Evolutionary conservation across 202 grass and related monocot genomes (phyloP), one percentile per base, ranked within the genome.

Genomic region (Alloteropsis angusta): DNA sequence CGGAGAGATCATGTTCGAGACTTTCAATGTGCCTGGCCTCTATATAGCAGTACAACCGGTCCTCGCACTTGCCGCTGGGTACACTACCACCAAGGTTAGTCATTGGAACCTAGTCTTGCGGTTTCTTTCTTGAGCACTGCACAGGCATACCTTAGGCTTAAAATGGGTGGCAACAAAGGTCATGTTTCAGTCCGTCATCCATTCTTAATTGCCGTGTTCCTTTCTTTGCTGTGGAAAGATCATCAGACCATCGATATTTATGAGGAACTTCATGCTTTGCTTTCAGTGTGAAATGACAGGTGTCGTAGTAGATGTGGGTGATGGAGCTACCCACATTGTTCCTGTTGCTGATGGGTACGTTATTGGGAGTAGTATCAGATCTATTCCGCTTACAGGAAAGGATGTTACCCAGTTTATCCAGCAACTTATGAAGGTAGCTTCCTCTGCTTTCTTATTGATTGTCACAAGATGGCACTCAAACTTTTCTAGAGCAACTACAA

Each of bases 221-320:
- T 59, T 11, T 83, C 22, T 45, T 58, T 57, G 18, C 47, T 78
- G 9, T 68, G 58, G 42, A 75, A 23, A 7, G 39, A 61, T 30
- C 56, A 80, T 77, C 42, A 35, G 18, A 75, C 9, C 22, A 13
- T 62, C 41, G 5, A 60, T 80, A 77, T 80, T 88, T 84, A 84
- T 71, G 26, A 50, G 43, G 50, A 80, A 30, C n/a, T 84, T 83
- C 77, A 65, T 78, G 41, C 73, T 89, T 62, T 81, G 49, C 86
- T 88, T 89, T 88, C 88, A 99, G 96, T 99, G 96, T 95, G 96
- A 99, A 93, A 99, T 99, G 96, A 99, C 96, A 84, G 96, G 96
- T 76, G 96, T 99, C 64, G 90, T 99, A 56, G 92, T 99, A 61
- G 96, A 96, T 87, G 92, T 99, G 72, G 96, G 96, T 70, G 92